Conservation (phyloP, 1,284 basidiomycete genomes). For the Prillingera fragicola region DNA sequence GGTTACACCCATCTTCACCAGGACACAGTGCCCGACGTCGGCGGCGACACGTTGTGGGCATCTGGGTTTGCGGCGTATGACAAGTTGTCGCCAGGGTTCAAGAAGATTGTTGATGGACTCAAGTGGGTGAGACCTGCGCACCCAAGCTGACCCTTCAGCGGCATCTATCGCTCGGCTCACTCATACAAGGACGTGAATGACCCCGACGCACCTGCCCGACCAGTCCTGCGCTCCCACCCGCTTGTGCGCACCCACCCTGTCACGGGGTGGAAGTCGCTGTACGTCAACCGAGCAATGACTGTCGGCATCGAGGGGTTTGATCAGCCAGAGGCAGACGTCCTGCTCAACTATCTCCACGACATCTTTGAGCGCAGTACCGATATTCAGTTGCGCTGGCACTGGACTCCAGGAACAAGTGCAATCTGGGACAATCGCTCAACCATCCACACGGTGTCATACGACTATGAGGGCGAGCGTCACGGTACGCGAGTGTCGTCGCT, state of each 20-base stretch:
- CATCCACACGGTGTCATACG: constrained; percentile 39
- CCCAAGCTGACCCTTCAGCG: constrained; percentile 1
- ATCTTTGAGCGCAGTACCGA: constrained; percentile 40
- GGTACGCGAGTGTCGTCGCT: constrained; percentile 36
- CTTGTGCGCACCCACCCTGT: constrained; percentile 27
- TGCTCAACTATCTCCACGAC: constrained; percentile 34
- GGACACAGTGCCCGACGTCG: constrained; percentile 48
- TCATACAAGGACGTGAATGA: constrained; percentile 23
- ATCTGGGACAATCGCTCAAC: constrained; percentile 42
- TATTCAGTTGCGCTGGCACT: constrained; percentile 41
- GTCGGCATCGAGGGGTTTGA: constrained; percentile 30
- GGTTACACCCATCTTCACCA: constrained; percentile 55
- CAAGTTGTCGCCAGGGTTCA: constrained; percentile 28
- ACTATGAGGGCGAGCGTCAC: constrained; percentile 28
- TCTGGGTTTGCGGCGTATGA: constrained; percentile 52
- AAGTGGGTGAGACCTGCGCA: constrained; percentile 1
- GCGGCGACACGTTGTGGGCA: constrained; percentile 29
- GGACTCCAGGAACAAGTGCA: constrained; percentile 39
- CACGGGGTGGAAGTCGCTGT: constrained; percentile 25
- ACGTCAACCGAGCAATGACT: constrained; percentile 53
- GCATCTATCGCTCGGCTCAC: constrained; percentile 32
- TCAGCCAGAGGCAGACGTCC: constrained; percentile 22
- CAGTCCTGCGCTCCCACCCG: constrained; percentile 49
- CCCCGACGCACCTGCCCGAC: constrained; percentile 53
- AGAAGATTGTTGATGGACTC: constrained; percentile 24